phyloP scores from a whole-genome alignment of 2,329 filamentous ascomycete species.

The Cyphellophora attinorum region DNA sequence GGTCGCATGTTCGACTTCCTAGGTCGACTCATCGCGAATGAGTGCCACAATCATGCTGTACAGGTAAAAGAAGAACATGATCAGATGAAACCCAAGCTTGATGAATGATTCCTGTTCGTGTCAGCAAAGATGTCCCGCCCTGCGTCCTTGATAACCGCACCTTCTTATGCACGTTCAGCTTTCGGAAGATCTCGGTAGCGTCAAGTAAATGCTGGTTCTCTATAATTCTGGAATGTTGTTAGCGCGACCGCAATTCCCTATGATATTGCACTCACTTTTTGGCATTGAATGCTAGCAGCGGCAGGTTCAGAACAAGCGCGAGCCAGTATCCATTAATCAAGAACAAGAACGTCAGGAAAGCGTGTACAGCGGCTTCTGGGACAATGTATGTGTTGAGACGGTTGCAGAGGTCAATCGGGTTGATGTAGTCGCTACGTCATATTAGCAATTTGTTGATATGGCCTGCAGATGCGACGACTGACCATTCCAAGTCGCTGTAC shows the following conservation, averaged over 20 bases:
- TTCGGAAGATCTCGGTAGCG: slow-evolving; percentile 98
- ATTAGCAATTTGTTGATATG: slow-evolving; percentile 4
- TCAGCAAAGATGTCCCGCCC: slow-evolving; percentile 3
- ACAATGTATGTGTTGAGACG: slow-evolving; percentile 99
- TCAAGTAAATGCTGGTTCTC: slow-evolving; percentile 96
- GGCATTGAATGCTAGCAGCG: slow-evolving; percentile 82
- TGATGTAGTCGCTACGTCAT: slow-evolving; percentile 82
- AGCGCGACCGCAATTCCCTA: not conserved
- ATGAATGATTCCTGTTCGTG: slow-evolving; percentile 82
- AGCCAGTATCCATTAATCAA: slow-evolving; percentile 99
- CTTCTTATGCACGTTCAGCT: slow-evolving; percentile 98
- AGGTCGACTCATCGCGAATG: slow-evolving; percentile 88
- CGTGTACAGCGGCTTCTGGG: slow-evolving; percentile 94
- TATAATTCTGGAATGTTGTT: slow-evolving; percentile 59
- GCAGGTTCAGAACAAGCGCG: slow-evolving; percentile 81
- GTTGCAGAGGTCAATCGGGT: slow-evolving; percentile 99
- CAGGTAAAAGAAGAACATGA: slow-evolving; percentile 99
- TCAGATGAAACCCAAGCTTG: slow-evolving; percentile 94
- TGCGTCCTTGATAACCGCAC: slow-evolving; percentile 36
- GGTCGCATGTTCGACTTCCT: too few relatives aligned
- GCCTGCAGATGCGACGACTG: slow-evolving; percentile 27
- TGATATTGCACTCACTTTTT: slow-evolving; percentile 70
- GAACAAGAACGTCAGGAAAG: slow-evolving; percentile 90
- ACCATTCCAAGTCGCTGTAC: slow-evolving; percentile 99
- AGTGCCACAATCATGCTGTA: slow-evolving; percentile 98